A percentile compares a stretch with the other conserved stretches of the same genome.
These are phyloP conservation scores for Termitomyces sp. DNA, from an alignment of 768 basidiomycete species.

Conservation along the genomic window DNA sequence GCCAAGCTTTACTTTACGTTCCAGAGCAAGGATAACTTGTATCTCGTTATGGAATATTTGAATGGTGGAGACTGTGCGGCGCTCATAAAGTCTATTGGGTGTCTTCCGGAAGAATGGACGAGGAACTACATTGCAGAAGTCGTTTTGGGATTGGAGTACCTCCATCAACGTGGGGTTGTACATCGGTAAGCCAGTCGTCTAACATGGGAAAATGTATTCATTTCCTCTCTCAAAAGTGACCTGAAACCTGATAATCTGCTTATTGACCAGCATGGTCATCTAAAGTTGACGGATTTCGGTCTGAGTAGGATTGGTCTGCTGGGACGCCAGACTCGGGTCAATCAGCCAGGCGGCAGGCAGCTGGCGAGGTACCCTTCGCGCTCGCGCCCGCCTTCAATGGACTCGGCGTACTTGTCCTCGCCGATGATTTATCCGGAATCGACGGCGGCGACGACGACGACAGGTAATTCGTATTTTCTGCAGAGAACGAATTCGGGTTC, in stretches of 20 bases:
- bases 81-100: conserved; percentile 92
- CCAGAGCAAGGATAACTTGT: conserved; percentile 98
- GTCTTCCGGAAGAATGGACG: conserved; percentile 94
- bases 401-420: conserved; percentile 74
- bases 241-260: conserved; percentile 97
- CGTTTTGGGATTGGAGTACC: conserved; percentile 88
- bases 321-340: conserved; percentile 88
- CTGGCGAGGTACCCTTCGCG: conserved; percentile 55
- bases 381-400: conserved; percentile 78
- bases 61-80: conserved; percentile 98
- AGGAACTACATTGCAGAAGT: conserved; percentile 96
- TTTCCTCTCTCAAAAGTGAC: conserved; percentile 57
- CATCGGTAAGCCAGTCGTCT: conserved; percentile 78
- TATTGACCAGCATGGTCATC: conserved; percentile 93
- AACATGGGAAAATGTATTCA: not conserved
- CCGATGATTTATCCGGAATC: conserved; percentile 60
- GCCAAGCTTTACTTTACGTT: conserved; percentile 98
- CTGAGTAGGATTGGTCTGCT: conserved; percentile 96
- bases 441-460: conserved; percentile 33
- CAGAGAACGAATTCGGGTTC: conserved; percentile 57
- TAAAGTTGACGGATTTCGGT: conserved; percentile 98
- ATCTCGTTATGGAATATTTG: conserved; percentile 99
- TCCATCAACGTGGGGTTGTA: conserved; percentile 93
- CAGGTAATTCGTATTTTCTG: conserved; percentile 76
- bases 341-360: conserved; percentile 40